Percentiles rank a stretch among this genome's conserved stretches.
Evolutionary conservation across 1,139 yeast species (phyloP).

Genomic region (Pneumocystis oryctolagi): DNA sequence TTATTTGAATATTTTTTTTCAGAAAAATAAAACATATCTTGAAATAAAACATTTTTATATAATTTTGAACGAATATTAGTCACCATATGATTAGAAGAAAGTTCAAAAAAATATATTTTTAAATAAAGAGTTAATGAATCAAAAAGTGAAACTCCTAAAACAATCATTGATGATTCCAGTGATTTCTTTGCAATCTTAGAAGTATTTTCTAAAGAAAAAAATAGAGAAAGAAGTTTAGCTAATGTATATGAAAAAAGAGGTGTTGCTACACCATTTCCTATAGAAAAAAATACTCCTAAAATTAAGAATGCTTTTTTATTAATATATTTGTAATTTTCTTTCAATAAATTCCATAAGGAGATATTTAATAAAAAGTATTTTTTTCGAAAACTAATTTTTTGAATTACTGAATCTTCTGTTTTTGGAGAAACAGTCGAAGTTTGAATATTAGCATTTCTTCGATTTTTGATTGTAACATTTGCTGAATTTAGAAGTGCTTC

Average conservation of each 20-base stretch:
- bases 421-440: background rate
- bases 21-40: conserved; percentile 43
- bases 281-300: conserved; percentile 40
- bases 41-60: conserved; percentile 37
- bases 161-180: conserved; percentile 51
- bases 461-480: background rate
- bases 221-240: conserved; percentile 42
- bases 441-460: background rate
- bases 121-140: conserved; percentile 47
- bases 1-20: conserved; percentile 28
- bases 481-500: background rate
- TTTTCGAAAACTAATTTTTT: background rate
- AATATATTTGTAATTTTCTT: background rate
- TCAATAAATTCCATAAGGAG: conserved; percentile 1
- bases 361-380: background rate
- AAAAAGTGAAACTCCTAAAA: conserved; percentile 42
- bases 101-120: conserved; percentile 38
- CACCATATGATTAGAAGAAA: conserved; percentile 58
- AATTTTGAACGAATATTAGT: conserved; percentile 36
- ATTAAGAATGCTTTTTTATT: conserved; percentile 26
- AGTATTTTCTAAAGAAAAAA: conserved; percentile 21
- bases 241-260: conserved; percentile 72
- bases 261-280: conserved; percentile 45
- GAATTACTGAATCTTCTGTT: background rate
- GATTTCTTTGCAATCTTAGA: conserved; percentile 29